Conservation (phyloP, 2,329 filamentous ascomycete genomes). For the Alternaria sp. region DNA sequence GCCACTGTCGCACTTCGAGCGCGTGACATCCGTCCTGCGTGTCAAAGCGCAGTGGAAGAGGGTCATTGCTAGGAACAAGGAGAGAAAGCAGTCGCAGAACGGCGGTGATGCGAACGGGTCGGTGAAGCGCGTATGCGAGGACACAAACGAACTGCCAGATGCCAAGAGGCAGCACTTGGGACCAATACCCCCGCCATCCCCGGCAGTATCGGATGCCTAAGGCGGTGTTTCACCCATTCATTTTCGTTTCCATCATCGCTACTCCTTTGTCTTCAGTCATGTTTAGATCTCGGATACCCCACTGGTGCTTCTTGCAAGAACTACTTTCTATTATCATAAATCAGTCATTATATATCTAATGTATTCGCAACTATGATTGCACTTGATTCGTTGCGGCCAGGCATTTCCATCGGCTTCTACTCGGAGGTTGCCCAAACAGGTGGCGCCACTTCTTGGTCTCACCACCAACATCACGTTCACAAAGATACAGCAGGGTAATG, state of each 20-base stretch:
- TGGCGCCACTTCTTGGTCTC: conserved; percentile 9
- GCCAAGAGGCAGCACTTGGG: conserved; percentile 30
- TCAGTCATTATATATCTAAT: neutral
- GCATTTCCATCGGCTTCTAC: neutral
- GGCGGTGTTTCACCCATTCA: neutral
- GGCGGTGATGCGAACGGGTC: conserved; percentile 4
- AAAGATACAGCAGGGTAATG: neutral
- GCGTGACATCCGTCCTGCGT: conserved; percentile 33
- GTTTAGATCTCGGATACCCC: neutral
- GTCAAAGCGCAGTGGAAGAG: conserved; percentile 40
- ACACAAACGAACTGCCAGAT: conserved; percentile 16
- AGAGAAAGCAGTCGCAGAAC: conserved; percentile 15
- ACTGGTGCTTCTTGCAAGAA: neutral
- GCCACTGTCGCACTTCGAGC: conserved; percentile 33
- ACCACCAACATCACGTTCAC: conserved; percentile 6
- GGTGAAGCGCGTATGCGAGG: conserved; percentile 28
- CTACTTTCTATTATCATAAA: neutral
- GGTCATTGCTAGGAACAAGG: conserved; percentile 24
- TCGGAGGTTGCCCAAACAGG: neutral
- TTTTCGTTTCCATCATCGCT: neutral
- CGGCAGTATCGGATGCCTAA: conserved; percentile 35
- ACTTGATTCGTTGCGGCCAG: neutral
- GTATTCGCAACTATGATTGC: neutral
- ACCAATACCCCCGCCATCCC: conserved; percentile 28
- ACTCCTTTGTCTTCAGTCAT: neutral